Base-by-base conservation (phyloP, 176 grass and related monocot species). In the Otatea glauca region DNA sequence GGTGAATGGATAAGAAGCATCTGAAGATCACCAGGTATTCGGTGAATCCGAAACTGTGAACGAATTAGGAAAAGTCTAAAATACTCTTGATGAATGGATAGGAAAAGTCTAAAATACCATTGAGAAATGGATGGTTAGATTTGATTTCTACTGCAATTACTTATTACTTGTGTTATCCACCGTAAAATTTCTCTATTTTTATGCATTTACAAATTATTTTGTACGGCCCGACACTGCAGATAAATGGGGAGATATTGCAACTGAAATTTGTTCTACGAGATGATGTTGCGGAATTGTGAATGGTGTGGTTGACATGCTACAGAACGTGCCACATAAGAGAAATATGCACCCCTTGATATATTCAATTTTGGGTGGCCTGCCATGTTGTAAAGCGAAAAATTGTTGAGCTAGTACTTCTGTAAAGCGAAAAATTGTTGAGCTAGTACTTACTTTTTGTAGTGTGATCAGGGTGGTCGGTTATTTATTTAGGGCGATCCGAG, bases 311-410 rank as follows among this genome's bases (percentile, higher is more conserved):
- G 45, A 25, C 74, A 45, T 79, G 45, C 9, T 77, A 50, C 49
- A 74, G 50, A 66, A 59, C n/a, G 39, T 44, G 66, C 15, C 32
- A 72, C 44, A 39, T 51, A 43, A 35, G 18, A 77, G 55, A 77
- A 48, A 47, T 65, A 24, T 45, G 73, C n/a, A 79, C 37, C 37
- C 2, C 17, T 44, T 86, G 24, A 24, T 25, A 56, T 34, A 34
- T 49, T 73, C 58, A 45, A 38, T 56, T 73, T 49, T 78, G 27
- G 76, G 72, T 81, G 59, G 88, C 51, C 27, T 74, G 79, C 74
- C 88, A 73, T 87, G 88, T 72, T 87, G 88, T 83, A 90, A 90
- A 90, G 84, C 35, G 29, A 27, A 58, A 79, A 79, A 72, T 43
- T 27, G 59, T 73, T 78, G 78, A 70, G 67, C 6, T 47, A 78